A percentile compares a stretch with the other conserved stretches of the same genome.
These are phyloP conservation scores for Mortierella sp. DNA, from an alignment of 371 early-diverging fungal genomes.

Conservation along the genomic window DNA sequence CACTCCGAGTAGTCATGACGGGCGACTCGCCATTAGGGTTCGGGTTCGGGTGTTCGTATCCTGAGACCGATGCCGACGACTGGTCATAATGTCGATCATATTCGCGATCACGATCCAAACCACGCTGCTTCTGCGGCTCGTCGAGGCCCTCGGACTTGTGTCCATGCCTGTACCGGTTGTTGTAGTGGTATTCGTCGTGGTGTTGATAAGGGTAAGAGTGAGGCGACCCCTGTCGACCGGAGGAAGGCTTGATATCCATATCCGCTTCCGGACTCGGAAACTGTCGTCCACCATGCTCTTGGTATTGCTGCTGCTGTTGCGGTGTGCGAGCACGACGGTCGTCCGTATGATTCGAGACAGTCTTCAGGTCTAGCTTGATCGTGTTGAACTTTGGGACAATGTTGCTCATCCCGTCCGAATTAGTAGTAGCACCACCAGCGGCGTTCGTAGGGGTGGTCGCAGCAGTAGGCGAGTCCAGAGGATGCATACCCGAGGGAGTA, in stretches of 20 bases:
- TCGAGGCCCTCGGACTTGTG: not conserved
- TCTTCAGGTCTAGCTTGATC: conserved; percentile 39
- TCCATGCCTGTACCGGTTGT: not conserved
- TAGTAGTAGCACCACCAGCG: too few relatives aligned
- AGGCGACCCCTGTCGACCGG: not conserved
- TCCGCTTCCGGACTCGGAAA: not conserved
- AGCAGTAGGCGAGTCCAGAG: conserved; percentile 21
- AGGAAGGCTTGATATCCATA: not conserved
- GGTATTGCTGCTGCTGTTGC: not conserved
- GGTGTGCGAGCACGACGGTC: not conserved
- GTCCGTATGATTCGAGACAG: conserved; percentile 4
- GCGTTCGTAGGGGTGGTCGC: not conserved
- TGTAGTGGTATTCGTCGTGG: not conserved
- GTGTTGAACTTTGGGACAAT: conserved; percentile 48
- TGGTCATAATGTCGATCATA: not conserved
- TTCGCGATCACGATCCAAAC: not conserved
- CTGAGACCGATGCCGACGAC: conserved; percentile 6
- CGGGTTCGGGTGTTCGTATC: conserved; percentile 33
- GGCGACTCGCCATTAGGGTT: conserved; percentile 56
- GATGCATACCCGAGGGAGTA: conserved; percentile 27
- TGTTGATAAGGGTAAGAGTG: not conserved
- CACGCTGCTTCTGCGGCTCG: not conserved
- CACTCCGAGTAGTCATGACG: conserved; percentile 10
- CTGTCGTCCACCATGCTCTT: not conserved
- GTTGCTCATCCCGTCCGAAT: conserved; percentile 23